A percentile compares a stretch with the other conserved stretches of the same genome.
These are phyloP conservation scores for Chlorociboria aeruginascens DNA, from an alignment of 495 filamentous ascomycete genomes.

Conservation along the genomic window DNA sequence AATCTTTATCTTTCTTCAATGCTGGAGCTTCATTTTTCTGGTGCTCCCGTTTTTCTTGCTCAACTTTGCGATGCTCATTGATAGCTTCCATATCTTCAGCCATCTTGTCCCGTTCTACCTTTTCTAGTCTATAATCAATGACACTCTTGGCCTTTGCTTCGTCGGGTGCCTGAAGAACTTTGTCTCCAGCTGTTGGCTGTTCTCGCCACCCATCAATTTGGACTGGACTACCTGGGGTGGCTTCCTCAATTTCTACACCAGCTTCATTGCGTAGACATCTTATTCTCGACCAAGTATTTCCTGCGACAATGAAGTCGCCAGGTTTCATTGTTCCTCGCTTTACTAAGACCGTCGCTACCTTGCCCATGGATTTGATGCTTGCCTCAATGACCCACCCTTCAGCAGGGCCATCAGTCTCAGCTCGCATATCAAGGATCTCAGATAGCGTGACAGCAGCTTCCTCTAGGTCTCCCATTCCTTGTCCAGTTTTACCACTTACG, in stretches of 20 bases:
- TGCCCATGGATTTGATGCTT: constrained; percentile 76
- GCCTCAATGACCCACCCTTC: constrained; percentile 95
- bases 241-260: constrained; percentile 55
- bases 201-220: constrained; percentile 93
- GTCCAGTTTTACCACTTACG: constrained; percentile 87
- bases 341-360: constrained; percentile 81
- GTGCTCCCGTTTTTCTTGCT: constrained; percentile 46
- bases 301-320: constrained; percentile 82
- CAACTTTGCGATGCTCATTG: constrained; percentile 52
- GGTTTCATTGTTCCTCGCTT: constrained; percentile 71
- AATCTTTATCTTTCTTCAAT: constrained; percentile 20
- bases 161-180: constrained; percentile 67
- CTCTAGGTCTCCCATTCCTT: constrained; percentile 85
- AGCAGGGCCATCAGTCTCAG: constrained; percentile 59
- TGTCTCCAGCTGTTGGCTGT: constrained; percentile 77
- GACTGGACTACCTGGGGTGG: constrained; percentile 80
- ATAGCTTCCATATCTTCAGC: constrained; percentile 65
- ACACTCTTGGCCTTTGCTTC: constrained; percentile 74
- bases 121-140: constrained; percentile 61
- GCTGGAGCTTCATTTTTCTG: constrained; percentile 27
- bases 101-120: constrained; percentile 42
- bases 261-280: constrained; percentile 77
- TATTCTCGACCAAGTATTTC: constrained; percentile 72
- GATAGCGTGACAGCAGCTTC: constrained; percentile 74
- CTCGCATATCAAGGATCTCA: constrained; percentile 82